Base-by-base conservation (phyloP, 495 filamentous ascomycete genomes). In the Penicillium turbatum region DNA sequence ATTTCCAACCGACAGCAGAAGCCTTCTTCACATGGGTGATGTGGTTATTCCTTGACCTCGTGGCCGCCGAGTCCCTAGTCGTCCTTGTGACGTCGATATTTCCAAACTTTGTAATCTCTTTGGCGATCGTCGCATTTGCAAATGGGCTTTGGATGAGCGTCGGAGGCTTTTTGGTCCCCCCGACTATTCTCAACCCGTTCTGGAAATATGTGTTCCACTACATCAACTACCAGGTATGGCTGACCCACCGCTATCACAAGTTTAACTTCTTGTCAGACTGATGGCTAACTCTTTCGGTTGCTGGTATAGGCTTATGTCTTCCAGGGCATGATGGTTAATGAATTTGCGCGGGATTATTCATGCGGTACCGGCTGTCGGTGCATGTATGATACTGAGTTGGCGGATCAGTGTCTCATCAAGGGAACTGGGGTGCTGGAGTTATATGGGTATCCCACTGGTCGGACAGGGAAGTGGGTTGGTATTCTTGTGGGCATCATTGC, bases 271-370 rank as follows among this genome's bases (percentile, higher is more conserved):
- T 41, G 39, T 34, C 12, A 31, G 9, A 26, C 38, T 53, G 41
- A 40, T 36, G 41, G 36, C n/a, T 37, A 15, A 46, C 21, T 5
- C 11, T 2, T 15, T 53, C 4, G 40, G 2, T 29, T 40, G 7
- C 11, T 24, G 13, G 32, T 51, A 34, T 17, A 75, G 71, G 76
- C 81, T 16, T 92, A 89, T 58, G 88, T 92, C 29, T 92, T 93
- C 75, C 85, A 90, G 56, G 89, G 88, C 15, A 91, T 93, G 89
- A 89, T 93, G 87, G 81, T 92, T 17, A 92, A 92, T 63, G 87
- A 93, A 68, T 91, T 93, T 62, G 69, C 65, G 12, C 68, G 87
- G 1, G 77, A 57, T 9, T 93, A 87, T 62, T 63, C 63, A 16
- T 92, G 88, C 56, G 76, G 70, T 1, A 35, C 49, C 1, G 69